Evolutionary conservation across 208 protist species (phyloP), one percentile per base, ranked within the genome.

Genomic region (Wallacemonas collosoma): DNA sequence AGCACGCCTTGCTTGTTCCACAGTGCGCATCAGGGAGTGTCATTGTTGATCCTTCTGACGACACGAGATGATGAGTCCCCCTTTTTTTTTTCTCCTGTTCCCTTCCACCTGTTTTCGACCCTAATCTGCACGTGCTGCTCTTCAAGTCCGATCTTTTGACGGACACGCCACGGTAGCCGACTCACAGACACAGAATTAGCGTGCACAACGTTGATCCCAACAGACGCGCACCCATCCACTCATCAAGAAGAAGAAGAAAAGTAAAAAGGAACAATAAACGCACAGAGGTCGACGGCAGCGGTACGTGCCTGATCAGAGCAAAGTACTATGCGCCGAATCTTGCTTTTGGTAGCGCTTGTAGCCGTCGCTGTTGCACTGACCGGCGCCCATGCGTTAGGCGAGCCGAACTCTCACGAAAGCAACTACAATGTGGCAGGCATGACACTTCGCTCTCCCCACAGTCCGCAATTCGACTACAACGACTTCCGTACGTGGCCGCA

Each of bases 351-450:
- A 36, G 15, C 35, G 50, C 43, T 11, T 40, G 26, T 26, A n/a
- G 11, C 43, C 50, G 7, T 65, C 15, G 36, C 43, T 9, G 56
- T 43, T 3, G 56, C 56, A 6, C 43, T 65, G 11, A 50, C 36
- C 7, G 38, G 40, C n/a, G 43, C 41, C 4, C 12, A 50, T 8
- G 60, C 70, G 8, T 73, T 70, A 40, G 55, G 48, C 45, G 73
- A 66, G 69, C 57, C 72, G 54, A 67, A 80, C 56, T 35, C n/a
- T 11, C 51, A 82, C 36, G 82, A 86, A 36, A 80, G 77, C 68
- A 92, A 87, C 74, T 94, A 91, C 68, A 83, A 86, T 73, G 84
- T 77, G 2, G 73, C 79, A 2, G 83, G 85, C 2, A 41, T 86
- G 17, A 69, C 62, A 2, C 75, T 56, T 26, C 39, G 58, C 12